phyloP scores from a whole-genome alignment of 495 filamentous ascomycete species.

The Penicillium pulvis region DNA sequence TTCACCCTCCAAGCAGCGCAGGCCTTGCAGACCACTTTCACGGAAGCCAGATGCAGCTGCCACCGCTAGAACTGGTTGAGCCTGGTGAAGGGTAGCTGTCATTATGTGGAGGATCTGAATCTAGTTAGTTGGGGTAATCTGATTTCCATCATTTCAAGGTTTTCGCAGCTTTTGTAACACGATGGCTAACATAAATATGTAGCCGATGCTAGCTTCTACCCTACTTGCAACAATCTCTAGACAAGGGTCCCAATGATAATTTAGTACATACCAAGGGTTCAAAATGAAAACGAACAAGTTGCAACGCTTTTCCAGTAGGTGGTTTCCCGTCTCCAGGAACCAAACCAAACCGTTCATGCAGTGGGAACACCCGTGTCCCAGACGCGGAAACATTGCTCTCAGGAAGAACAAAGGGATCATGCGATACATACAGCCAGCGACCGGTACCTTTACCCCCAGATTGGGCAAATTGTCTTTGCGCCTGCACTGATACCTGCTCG shows the following conservation, averaged over 20 bases:
- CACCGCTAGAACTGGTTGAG: constrained; percentile 69
- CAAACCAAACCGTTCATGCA: constrained; percentile 40
- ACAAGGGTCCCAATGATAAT: neutral
- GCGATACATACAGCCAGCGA: constrained; percentile 84
- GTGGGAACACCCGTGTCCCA: constrained; percentile 1
- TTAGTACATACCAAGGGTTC: constrained; percentile 78
- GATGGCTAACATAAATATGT: no score
- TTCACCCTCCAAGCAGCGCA: constrained; percentile 40
- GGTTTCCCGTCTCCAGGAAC: constrained; percentile 35
- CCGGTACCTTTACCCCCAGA: constrained; percentile 83
- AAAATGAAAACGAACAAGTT: constrained; percentile 86
- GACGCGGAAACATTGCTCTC: constrained; percentile 9
- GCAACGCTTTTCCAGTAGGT: constrained; percentile 30
- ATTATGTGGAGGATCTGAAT: constrained; percentile 84
- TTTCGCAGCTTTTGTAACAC: no score
- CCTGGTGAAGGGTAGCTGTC: constrained; percentile 68
- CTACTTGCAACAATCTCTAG: neutral
- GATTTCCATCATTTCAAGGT: no score
- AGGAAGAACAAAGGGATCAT: constrained; percentile 59
- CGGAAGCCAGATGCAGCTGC: constrained; percentile 83
- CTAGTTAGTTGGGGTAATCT: neutral
- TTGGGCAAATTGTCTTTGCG: constrained; percentile 41
- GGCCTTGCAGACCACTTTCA: constrained; percentile 72
- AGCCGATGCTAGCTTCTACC: no score
- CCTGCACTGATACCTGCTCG: constrained; percentile 9